Evolutionary conservation across 2,329 filamentous ascomycete species (phyloP), one percentile per base, ranked within the genome.

Genomic region (Trichoderma semiorbis): DNA sequence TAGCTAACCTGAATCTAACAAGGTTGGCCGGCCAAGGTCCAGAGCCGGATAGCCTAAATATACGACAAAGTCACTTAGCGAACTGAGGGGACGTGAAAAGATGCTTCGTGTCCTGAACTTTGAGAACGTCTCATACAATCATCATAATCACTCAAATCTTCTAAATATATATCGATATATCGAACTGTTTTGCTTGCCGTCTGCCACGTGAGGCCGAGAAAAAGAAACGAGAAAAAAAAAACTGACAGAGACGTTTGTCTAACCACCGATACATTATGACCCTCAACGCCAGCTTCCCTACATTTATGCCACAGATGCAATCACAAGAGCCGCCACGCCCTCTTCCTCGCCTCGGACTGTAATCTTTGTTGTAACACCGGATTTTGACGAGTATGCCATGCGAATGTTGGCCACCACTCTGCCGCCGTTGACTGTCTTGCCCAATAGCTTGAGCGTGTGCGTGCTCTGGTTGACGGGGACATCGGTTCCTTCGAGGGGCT

Each of bases 331-430:
- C 73, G 96, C 94, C 78, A 99, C 90, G 70, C 93, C 93, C 80
- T 96, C 93, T 83, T 99, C 96, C 82, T 99, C 96, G 81, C 92
- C 93, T 79, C 96, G 89, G 73, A 95, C 93, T 67, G 92, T 93
- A 77, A 99, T 94, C 89, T 98, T 98, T 78, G 95, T 97, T 72
- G 96, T 98, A 30, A 98, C 94, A 67, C 96, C 96, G 64, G 91
- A 92, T 87, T 97, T 97, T 78, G 92, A 90, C 73, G 93, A 97
- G 83, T 90, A 98, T 1, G 95, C 96, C 95, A 99, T 97, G 82
- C 94, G 90, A 75, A 98, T 90, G 75, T 90, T 91, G 73, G 92
- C 93, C 70, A 95, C 93, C 18, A 99, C 95, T 78, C 92, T 92
- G 75, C 96, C 96, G 43, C 95, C 96, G 39, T 89, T 91, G 74